These are phyloP conservation scores for Tuber magnatum DNA, from an alignment of 495 filamentous ascomycete species.

Conservation along the genomic window DNA sequence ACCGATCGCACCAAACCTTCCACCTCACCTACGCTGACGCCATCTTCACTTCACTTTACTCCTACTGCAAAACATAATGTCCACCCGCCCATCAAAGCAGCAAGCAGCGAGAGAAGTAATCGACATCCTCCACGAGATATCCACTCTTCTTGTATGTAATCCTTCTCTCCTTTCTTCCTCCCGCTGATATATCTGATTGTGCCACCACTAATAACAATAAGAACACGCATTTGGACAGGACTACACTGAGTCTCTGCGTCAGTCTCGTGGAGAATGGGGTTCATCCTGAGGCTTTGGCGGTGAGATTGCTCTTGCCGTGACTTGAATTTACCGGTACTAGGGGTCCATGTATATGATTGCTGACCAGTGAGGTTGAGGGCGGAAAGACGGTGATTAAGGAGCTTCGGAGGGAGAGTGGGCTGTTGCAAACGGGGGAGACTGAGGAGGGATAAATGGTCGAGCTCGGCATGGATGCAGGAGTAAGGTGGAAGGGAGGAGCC, in stretches of 20 bases:
- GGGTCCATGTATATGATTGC: background rate
- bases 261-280: slow-evolving; percentile 96
- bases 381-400: slow-evolving; percentile 64
- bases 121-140: slow-evolving; percentile 91
- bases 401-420: slow-evolving; percentile 56
- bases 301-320: slow-evolving; percentile 47
- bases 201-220: slow-evolving; percentile 38
- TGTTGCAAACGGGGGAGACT: slow-evolving; percentile 28
- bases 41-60: no score
- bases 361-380: background rate
- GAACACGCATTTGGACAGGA: slow-evolving; percentile 89
- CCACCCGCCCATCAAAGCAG: slow-evolving; percentile 47
- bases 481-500: no score
- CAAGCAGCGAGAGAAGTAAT: slow-evolving; percentile 91
- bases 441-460: slow-evolving; percentile 12
- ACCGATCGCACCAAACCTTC: no score
- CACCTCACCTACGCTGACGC: no score
- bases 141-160: slow-evolving; percentile 65
- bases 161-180: slow-evolving; percentile 10
- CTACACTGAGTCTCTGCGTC: slow-evolving; percentile 85
- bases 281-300: slow-evolving; percentile 89
- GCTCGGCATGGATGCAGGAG: background rate
- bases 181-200: slow-evolving; percentile 3
- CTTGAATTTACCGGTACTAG: background rate
- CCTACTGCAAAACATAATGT: slow-evolving; percentile 3